These are phyloP conservation scores for Trametes pubescens DNA, from an alignment of 1,284 basidiomycete species.

Conservation along the genomic window DNA sequence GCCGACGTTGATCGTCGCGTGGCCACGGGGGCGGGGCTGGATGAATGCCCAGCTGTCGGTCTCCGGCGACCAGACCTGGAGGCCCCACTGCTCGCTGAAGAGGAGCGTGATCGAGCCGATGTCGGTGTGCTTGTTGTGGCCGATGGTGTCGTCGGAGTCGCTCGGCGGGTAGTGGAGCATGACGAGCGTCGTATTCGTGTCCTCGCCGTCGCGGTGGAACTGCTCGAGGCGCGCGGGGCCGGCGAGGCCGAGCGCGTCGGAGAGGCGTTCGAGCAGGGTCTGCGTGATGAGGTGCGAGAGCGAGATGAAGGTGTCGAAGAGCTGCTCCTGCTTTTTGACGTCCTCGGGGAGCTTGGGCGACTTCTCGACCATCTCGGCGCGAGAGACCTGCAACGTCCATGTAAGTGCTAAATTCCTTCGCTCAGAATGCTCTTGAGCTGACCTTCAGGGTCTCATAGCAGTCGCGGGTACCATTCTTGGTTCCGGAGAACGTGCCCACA, in stretches of 20 bases:
- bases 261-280: constrained; percentile 8
- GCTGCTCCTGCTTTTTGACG: constrained; percentile 9
- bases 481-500: constrained; percentile 7
- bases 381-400: background rate
- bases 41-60: constrained; percentile 10
- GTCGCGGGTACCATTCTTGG: constrained; percentile 2
- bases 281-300: constrained; percentile 7
- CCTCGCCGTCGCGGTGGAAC: constrained; percentile 11
- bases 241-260: constrained; percentile 5
- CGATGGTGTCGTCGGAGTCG: constrained; percentile 11
- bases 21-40: constrained; percentile 7
- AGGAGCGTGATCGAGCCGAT: constrained; percentile 11
- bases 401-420: background rate
- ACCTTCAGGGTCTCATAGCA: constrained; percentile 8
- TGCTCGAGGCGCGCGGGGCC: constrained; percentile 7
- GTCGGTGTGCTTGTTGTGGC: constrained; percentile 12
- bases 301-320: constrained; percentile 8
- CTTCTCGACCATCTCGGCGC: constrained; percentile 8
- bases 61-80: constrained; percentile 11
- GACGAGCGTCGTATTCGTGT: constrained; percentile 10
- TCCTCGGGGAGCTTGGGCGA: constrained; percentile 6
- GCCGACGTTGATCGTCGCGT: constrained; percentile 10
- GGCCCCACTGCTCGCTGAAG: constrained; percentile 11
- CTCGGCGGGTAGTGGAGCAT: constrained; percentile 12
- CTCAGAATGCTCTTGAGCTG: background rate